Evolutionary conservation across 208 protist species (phyloP).

Genomic region (Entamoeba moshkovskii): DNA sequence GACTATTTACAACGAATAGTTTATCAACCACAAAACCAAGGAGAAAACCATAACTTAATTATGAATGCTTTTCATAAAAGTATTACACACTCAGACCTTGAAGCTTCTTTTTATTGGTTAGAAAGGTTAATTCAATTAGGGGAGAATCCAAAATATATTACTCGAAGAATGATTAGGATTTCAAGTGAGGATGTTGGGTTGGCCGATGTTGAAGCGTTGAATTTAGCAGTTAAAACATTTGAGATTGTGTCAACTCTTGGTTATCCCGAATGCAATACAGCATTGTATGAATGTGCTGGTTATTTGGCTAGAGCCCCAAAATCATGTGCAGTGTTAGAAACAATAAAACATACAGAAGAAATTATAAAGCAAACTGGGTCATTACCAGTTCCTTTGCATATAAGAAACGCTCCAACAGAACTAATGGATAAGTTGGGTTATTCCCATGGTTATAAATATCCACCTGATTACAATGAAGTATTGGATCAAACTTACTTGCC

Average conservation of each 20-base stretch:
- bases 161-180: conserved; percentile 40
- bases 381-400: background rate
- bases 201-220: background rate
- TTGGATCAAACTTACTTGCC: background rate
- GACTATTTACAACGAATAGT: background rate
- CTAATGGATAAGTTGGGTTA: background rate
- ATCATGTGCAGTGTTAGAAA: background rate
- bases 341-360: background rate
- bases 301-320: background rate
- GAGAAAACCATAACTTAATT: background rate
- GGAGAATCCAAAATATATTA: conserved; percentile 40
- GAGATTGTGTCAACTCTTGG: background rate
- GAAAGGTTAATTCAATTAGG: conserved; percentile 27
- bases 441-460: background rate
- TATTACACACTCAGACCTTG: conserved; percentile 20
- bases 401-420: background rate
- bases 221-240: background rate
- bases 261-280: background rate
- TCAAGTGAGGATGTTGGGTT: conserved; percentile 46
- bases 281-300: background rate
- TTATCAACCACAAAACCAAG: background rate
- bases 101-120: conserved; percentile 45
- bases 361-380: background rate
- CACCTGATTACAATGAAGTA: background rate
- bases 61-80: background rate